These are phyloP conservation scores for sunflower (Helianthus annuus) DNA, from an alignment of 129 eudicot genomes.

Conservation along the genomic window HanXRQr2.0-SUNRISE NC_035445.2:43390673-43391172, in stretches of 20 bases:
- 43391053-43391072: conserved; percentile 20
- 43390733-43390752: conserved; percentile 24
- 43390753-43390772: conserved; percentile 42
- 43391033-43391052: not conserved
- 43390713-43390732: not conserved
- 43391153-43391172: too few species aligned
- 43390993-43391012: too few species aligned
- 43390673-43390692: conserved; percentile 11
- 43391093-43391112: too few species aligned
- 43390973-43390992: not conserved
- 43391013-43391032: conserved; percentile 6
- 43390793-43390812: conserved; percentile 23
- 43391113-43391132: too few species aligned
- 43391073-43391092: not conserved
- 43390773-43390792: conserved; percentile 49
- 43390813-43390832: conserved; percentile 3
- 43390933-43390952: conserved; percentile 37
- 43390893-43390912: conserved; percentile 48
- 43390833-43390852: not conserved
- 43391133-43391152: too few species aligned
- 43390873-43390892: conserved; percentile 12
- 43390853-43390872: conserved; percentile 13
- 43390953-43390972: conserved; percentile 4
- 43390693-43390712: not conserved
- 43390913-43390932: conserved; percentile 66